Conservation (phyloP, 2,329 filamentous ascomycete species). For the Penicillium sp. region DNA sequence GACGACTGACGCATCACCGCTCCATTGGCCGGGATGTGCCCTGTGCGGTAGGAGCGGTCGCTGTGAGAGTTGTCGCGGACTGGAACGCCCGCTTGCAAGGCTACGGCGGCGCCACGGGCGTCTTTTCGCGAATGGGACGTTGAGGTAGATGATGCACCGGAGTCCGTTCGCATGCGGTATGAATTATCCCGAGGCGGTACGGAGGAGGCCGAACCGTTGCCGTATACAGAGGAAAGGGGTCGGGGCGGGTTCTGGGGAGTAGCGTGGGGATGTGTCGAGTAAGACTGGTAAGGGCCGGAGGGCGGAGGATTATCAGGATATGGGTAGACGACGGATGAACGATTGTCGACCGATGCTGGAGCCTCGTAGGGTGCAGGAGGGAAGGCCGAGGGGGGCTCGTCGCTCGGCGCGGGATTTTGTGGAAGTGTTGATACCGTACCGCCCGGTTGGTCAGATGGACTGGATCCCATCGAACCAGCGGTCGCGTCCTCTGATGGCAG, state of each 20-base stretch:
- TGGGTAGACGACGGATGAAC: conserved; percentile 45
- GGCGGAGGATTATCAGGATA: conserved; percentile 46
- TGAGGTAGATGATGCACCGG: conserved; percentile 58
- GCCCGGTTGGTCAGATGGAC: conserved; percentile 20
- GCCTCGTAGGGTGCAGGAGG: conserved; percentile 23
- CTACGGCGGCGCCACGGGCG: conserved; percentile 60
- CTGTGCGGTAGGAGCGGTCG: conserved; percentile 66
- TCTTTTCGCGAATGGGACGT: conserved; percentile 60
- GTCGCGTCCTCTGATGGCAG: conserved; percentile 37
- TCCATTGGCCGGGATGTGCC: conserved; percentile 58
- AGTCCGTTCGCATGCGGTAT: conserved; percentile 60
- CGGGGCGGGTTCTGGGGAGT: conserved; percentile 40
- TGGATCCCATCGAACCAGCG: conserved; percentile 25
- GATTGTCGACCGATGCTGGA: conserved; percentile 35
- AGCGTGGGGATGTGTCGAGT: conserved; percentile 43
- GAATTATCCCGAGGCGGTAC: conserved; percentile 43
- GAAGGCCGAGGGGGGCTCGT: conserved; percentile 21
- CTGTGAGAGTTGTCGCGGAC: conserved; percentile 68
- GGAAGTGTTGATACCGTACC: conserved; percentile 25
- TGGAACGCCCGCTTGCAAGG: conserved; percentile 61
- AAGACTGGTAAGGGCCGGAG: conserved; percentile 46
- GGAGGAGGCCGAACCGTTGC: conserved; percentile 44
- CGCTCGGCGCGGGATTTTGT: conserved; percentile 18
- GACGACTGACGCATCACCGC: conserved; percentile 76
- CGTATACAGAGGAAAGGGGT: conserved; percentile 51